Evolutionary conservation across 805 yeast genomes (phyloP).

Genomic region (Diddensiella santjacobensis): DNA sequence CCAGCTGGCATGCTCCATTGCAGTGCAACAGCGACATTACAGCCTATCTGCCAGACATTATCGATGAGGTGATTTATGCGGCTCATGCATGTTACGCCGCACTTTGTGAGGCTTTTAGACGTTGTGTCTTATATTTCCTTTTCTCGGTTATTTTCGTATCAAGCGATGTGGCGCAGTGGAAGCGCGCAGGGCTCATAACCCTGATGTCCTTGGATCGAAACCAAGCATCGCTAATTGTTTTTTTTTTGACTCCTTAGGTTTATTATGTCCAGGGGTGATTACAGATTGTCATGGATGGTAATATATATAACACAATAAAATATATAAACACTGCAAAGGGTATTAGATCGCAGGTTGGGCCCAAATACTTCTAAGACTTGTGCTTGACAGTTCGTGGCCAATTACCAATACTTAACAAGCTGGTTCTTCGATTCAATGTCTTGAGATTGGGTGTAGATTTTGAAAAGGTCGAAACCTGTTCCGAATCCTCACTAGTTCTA

Average conservation of each 20-base stretch:
- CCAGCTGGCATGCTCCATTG: too few relatives aligned
- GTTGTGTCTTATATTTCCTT: too few relatives aligned
- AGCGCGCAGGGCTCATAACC: slow-evolving; percentile 97
- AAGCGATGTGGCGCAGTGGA: slow-evolving; percentile 53
- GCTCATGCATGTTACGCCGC: too few relatives aligned
- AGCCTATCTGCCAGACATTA: too few relatives aligned
- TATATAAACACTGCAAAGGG: neutral
- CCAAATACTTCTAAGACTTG: neutral
- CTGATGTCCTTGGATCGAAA: slow-evolving; percentile 92
- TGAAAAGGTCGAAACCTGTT: slow-evolving; percentile 1
- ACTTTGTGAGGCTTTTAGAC: too few relatives aligned
- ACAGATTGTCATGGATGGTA: too few relatives aligned
- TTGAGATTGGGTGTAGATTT: neutral
- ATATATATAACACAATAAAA: neutral
- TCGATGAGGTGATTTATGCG: too few relatives aligned
- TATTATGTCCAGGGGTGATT: too few relatives aligned
- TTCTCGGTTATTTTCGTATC: too few relatives aligned
- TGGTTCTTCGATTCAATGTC: neutral
- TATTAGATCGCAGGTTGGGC: neutral
- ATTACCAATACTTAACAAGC: neutral
- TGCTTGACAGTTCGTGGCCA: neutral
- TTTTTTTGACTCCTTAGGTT: too few relatives aligned
- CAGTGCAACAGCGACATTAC: too few relatives aligned
- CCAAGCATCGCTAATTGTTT: slow-evolving; percentile 72
- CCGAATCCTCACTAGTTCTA: neutral